Conservation (phyloP, 164 flowering plant genomes). For the Liquidambar formosana region DNA sequence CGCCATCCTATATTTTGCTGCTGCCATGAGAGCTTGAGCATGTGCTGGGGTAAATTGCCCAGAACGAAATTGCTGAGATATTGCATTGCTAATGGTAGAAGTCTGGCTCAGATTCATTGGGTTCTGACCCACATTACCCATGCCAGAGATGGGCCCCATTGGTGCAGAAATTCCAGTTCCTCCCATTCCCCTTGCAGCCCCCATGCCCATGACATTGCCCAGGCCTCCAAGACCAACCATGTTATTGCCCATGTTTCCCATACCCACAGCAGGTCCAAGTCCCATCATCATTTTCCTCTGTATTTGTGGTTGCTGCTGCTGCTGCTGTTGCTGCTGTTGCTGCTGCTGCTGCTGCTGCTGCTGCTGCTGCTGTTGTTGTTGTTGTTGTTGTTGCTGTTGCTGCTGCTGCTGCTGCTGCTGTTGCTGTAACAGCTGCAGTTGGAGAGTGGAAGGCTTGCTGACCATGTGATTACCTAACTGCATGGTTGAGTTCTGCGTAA, state of each 20-base stretch:
- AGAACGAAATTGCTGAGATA: constrained; percentile 59
- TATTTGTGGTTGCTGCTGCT: constrained; percentile 49
- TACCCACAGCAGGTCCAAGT: constrained; percentile 56
- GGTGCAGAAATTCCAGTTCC: constrained; percentile 67
- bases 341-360: constrained; percentile 30
- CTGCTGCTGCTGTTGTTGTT: constrained; percentile 16
- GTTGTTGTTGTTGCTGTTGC: constrained; percentile 24
- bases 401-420: constrained; percentile 53
- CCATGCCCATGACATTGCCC: constrained; percentile 62
- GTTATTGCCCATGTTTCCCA: constrained; percentile 63
- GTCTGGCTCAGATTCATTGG: constrained; percentile 52
- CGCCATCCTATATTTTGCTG: constrained; percentile 44
- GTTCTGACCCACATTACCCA: constrained; percentile 64
- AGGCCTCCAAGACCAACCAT: constrained; percentile 67
- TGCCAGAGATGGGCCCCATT: constrained; percentile 54
- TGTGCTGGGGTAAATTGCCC: constrained; percentile 41
- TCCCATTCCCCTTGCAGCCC: constrained; percentile 64
- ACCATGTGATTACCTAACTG: constrained; percentile 59
- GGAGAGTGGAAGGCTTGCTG: constrained; percentile 55
- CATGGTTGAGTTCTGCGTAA: constrained; percentile 58
- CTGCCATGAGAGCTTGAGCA: constrained; percentile 29
- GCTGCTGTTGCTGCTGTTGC: constrained; percentile 27
- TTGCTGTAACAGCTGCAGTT: constrained; percentile 66
- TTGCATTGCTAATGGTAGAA: constrained; percentile 40
- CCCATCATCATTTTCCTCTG: constrained; percentile 76